Percentiles rank a stretch among this genome's conserved stretches.
These are phyloP conservation scores for Pleurotus djamor DNA, from an alignment of 768 basidiomycete genomes.

Conservation along the genomic window DNA sequence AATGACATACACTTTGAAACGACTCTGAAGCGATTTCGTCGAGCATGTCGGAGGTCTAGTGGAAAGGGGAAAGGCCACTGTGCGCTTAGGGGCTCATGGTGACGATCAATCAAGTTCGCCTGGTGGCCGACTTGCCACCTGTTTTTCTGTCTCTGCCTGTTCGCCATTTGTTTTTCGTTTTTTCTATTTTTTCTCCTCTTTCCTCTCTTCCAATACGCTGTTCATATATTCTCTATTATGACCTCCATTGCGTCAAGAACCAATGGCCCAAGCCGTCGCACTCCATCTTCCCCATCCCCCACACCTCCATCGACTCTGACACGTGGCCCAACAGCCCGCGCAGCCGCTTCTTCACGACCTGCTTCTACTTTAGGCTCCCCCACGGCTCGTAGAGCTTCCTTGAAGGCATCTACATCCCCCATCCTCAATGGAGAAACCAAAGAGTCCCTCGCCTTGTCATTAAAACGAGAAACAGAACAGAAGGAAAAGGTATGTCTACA, in stretches of 20 bases:
- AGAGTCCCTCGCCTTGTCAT: conserved; percentile 56
- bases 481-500: conserved; percentile 66
- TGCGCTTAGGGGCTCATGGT: not conserved
- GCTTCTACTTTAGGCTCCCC: conserved; percentile 49
- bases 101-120: not conserved
- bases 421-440: conserved; percentile 39
- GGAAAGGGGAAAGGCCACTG: too few species aligned
- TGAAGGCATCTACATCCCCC: conserved; percentile 41
- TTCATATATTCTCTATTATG: conserved; percentile 21
- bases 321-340: conserved; percentile 61
- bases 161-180: not conserved
- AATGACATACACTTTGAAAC: conserved; percentile 22
- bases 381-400: conserved; percentile 46
- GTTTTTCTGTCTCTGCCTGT: not conserved
- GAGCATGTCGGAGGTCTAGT: conserved; percentile 17
- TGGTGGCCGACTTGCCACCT: conserved; percentile 6
- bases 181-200: not conserved
- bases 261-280: conserved; percentile 45
- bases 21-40: conserved; percentile 29
- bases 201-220: not conserved
- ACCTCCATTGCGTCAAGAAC: conserved; percentile 46
- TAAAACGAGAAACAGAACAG: conserved; percentile 77
- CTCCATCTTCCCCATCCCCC: conserved; percentile 38
- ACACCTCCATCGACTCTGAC: conserved; percentile 38
- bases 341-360: conserved; percentile 58